phyloP scores from a whole-genome alignment of 805 yeast genomes.

The Trichomonascus vanleenenianus region DNA sequence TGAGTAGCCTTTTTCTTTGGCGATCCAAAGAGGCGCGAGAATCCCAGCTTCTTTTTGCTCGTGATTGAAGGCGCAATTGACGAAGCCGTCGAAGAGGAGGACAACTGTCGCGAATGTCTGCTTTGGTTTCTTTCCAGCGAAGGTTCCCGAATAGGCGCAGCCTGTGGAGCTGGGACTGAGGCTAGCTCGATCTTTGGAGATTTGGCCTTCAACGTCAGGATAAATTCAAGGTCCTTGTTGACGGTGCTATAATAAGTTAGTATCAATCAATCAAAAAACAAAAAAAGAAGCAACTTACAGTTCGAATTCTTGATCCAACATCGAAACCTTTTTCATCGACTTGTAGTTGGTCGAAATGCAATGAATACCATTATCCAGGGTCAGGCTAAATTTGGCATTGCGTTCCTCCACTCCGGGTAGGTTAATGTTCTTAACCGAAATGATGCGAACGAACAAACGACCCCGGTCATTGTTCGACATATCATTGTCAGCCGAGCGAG shows the following conservation, averaged over 20 bases:
- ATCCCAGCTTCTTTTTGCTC: slow-evolving; percentile 1
- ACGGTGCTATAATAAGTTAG: slow-evolving; percentile 32
- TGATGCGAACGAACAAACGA: slow-evolving; percentile 19
- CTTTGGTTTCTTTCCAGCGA: slow-evolving; percentile 2
- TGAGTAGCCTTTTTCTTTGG: slow-evolving; percentile 4
- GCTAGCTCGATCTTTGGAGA: slow-evolving; percentile 37
- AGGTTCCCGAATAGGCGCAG: not conserved
- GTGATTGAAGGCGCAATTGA: not conserved
- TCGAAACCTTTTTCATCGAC: slow-evolving; percentile 24
- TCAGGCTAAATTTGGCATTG: slow-evolving; percentile 40
- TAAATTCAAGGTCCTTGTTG: slow-evolving; percentile 51
- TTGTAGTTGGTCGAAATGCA: slow-evolving; percentile 55
- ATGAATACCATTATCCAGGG: slow-evolving; percentile 72
- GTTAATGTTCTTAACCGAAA: slow-evolving; percentile 26
- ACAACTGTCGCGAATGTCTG: no score
- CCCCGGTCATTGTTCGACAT: slow-evolving; percentile 19
- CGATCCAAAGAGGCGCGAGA: slow-evolving; percentile 2
- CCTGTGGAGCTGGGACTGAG: not conserved
- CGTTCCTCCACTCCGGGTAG: slow-evolving; percentile 34
- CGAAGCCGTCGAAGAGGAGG: no score
- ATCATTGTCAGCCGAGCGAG: not conserved
- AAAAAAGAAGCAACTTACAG: slow-evolving; percentile 22
- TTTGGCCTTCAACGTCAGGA: slow-evolving; percentile 62
- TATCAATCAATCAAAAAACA: no score
- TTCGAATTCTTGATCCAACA: slow-evolving; percentile 72